These are phyloP conservation scores for Cymbidium sinense DNA, from an alignment of 106 monocot genomes.

Conservation along the genomic window DNA sequence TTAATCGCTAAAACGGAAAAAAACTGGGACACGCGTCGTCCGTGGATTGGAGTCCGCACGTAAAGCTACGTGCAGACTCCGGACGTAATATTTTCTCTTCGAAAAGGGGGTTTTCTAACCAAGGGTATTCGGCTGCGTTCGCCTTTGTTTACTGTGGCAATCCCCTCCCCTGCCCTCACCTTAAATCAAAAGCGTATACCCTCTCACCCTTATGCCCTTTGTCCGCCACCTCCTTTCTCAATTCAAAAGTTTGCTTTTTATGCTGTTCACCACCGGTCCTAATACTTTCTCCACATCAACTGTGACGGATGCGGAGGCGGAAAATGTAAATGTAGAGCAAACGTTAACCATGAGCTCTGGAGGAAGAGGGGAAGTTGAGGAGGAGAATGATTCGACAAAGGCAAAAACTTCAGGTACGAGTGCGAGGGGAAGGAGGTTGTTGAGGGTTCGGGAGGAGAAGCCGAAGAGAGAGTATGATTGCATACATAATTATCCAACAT, in stretches of 20 bases:
- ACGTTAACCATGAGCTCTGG: neutral
- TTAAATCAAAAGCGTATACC: neutral
- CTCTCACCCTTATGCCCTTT: neutral
- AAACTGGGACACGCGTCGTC: too few relatives aligned
- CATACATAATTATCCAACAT: constrained; percentile 68
- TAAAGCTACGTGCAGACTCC: too few relatives aligned
- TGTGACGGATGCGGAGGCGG: neutral
- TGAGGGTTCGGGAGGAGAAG: constrained; percentile 86
- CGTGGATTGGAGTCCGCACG: too few relatives aligned
- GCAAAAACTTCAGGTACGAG: constrained; percentile 62
- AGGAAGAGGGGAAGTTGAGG: constrained; percentile 8
- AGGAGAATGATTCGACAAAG: neutral
- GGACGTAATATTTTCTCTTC: too few relatives aligned
- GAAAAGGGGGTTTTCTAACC: too few relatives aligned
- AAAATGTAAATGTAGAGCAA: too few relatives aligned
- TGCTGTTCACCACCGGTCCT: neutral
- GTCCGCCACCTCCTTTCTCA: neutral
- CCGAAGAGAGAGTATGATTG: constrained; percentile 65
- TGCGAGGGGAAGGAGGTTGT: constrained; percentile 77
- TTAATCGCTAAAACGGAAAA: too few relatives aligned
- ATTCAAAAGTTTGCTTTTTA: too few relatives aligned
- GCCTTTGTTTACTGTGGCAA: too few relatives aligned
- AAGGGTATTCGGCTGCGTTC: too few relatives aligned
- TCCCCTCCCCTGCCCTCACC: neutral
- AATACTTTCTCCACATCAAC: neutral